These are phyloP conservation scores for Neckera pumila DNA, from an alignment of 225 moss, liverwort and hornwort species.

Conservation along the genomic window DNA sequence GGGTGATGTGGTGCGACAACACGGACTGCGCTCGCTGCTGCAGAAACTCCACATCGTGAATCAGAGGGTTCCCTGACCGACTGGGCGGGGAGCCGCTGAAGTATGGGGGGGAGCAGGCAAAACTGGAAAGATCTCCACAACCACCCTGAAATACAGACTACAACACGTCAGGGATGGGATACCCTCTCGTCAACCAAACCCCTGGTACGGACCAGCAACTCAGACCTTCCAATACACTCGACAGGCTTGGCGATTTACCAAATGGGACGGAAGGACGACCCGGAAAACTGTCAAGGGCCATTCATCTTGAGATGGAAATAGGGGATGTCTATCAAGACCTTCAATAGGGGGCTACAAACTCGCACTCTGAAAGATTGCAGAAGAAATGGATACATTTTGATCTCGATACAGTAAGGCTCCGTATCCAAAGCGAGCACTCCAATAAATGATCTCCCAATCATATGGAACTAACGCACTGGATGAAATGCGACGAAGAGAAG, in stretches of 20 bases:
- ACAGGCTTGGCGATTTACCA: too few relatives aligned
- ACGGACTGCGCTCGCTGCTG: conserved; percentile 78
- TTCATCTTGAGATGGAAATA: background rate
- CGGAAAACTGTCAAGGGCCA: rapidly evolving
- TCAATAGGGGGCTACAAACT: background rate
- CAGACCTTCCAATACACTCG: too few relatives aligned
- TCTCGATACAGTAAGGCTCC: too few relatives aligned
- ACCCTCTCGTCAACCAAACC: background rate
- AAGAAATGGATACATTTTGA: rapidly evolving
- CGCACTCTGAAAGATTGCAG: background rate
- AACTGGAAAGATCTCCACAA: conserved; percentile 72
- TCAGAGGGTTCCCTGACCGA: conserved; percentile 83
- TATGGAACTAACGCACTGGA: too few relatives aligned
- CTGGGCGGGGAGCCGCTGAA: conserved; percentile 87
- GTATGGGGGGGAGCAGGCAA: conserved; percentile 94
- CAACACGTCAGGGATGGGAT: background rate
- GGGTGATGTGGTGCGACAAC: conserved; percentile 56
- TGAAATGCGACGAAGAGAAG: background rate
- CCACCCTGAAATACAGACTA: conserved; percentile 39
- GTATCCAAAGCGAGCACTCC: background rate
- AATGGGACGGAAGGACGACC: background rate
- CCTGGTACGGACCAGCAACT: background rate
- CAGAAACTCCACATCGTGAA: conserved; percentile 93
- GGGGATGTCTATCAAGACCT: too few relatives aligned
- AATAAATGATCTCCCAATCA: background rate